Evolutionary conservation across 345 rosid species (phyloP), one percentile per base, ranked within the genome.

Genomic region (Aquilaria yunnanensis): DNA sequence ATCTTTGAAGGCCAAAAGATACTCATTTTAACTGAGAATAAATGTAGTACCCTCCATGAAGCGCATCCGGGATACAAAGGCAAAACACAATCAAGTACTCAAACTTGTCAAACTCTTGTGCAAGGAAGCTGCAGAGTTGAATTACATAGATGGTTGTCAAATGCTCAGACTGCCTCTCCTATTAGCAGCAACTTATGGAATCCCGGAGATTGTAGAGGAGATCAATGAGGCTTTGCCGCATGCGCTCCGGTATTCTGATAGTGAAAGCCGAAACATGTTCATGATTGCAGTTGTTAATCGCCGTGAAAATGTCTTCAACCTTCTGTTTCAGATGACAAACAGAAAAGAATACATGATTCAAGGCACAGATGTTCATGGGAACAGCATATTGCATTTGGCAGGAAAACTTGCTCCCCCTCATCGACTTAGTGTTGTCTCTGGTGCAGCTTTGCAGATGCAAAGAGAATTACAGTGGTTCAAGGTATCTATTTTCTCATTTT

Each of bases 391-490:
- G 34, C 76, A 72, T 50, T 3, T 72, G 6, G 77, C 63, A 0
- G 70, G 54, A 9, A 12, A 33, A 1, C 16, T 73, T n/a, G 56
- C 70, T 8, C 67, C 67, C 6, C 16, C 14, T 2, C 45, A 56
- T 4, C 31, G 43, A 48, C 72, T 64, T 54, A 34, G 30, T 59
- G 12, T 51, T 7, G 60, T 64, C 37, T 45, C 70, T 30, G 73
- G 77, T 14, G 69, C 73, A 12, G 70, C 71, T 37, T 60, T 64
- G 12, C 64, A 68, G 30, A 67, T 67, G 68, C 72, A 72, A 41
- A 43, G 69, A 2, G 69, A 72, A n/a, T 41, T 63, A 13, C 69
- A 67, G 46, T 67, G 76, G 76, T 72, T 57, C 47, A 57, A 63
- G 68, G 68, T 63, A n/a, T 1, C n/a, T 14, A 6, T 14, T 46